Evolutionary conservation across 2,329 filamentous ascomycete genomes (phyloP).

Genomic region (Venturia asperata): DNA sequence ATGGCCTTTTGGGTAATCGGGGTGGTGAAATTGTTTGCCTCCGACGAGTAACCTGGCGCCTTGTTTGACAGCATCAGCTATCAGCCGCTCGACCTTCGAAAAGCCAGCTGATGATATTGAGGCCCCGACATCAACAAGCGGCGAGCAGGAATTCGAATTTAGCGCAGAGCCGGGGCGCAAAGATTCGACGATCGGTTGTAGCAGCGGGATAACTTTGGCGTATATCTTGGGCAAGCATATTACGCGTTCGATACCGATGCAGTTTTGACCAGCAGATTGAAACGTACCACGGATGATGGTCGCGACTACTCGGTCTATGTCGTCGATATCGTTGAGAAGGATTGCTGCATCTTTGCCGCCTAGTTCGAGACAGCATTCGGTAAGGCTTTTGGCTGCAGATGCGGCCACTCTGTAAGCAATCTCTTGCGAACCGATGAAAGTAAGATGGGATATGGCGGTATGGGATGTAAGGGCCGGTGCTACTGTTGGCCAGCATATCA

Average conservation of each 20-base stretch:
- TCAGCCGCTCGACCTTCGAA: conserved; percentile 64
- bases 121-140: conserved; percentile 74
- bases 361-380: conserved; percentile 80
- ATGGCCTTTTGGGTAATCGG: conserved; percentile 67
- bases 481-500: conserved; percentile 80
- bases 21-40: conserved; percentile 65
- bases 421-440: conserved; percentile 86
- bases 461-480: conserved; percentile 81
- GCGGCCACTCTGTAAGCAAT: conserved; percentile 84
- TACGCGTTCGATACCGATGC: conserved; percentile 92
- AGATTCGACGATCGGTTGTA: conserved; percentile 65
- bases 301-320: conserved; percentile 65
- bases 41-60: conserved; percentile 79
- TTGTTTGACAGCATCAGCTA: conserved; percentile 66
- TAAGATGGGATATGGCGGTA: conserved; percentile 75
- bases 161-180: conserved; percentile 70
- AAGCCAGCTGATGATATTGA: conserved; percentile 79
- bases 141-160: conserved; percentile 35
- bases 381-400: conserved; percentile 79
- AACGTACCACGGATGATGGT: conserved; percentile 89
- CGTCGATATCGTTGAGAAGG: conserved; percentile 67
- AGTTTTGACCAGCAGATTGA: conserved; percentile 94
- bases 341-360: conserved; percentile 94
- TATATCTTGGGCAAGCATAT: conserved; percentile 50
- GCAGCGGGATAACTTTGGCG: conserved; percentile 59